Percentiles rank a stretch among this genome's conserved stretches.
Evolutionary conservation across 352 stramenopile species (phyloP).

Genomic region (Phytopythium aichiense): DNA sequence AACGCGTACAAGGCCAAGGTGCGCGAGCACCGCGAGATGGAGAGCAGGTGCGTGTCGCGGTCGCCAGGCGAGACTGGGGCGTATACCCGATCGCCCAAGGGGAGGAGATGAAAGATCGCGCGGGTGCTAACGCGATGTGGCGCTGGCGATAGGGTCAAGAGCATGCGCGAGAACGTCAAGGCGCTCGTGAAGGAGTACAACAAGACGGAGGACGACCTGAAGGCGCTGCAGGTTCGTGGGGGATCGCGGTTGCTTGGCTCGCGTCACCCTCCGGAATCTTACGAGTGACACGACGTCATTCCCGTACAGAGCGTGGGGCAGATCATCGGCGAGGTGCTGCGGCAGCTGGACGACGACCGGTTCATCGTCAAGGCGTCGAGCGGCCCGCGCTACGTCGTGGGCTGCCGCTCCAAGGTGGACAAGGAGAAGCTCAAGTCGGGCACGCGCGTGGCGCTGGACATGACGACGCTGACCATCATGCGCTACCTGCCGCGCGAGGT

Average conservation of each 20-base stretch:
- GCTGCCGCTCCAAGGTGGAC: slow-evolving; percentile 93
- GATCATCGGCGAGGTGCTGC: slow-evolving; percentile 99
- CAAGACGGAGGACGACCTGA: slow-evolving; percentile 99
- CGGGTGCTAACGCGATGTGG: not conserved
- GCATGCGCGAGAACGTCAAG: slow-evolving; percentile 95
- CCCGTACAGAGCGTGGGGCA: slow-evolving; percentile 93
- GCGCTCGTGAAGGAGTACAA: slow-evolving; percentile 95
- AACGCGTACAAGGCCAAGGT: slow-evolving; percentile 96
- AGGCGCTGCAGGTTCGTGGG: slow-evolving; percentile 78
- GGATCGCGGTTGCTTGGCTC: too few relatives aligned
- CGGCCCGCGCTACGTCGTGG: slow-evolving; percentile 98
- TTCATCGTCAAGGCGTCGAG: slow-evolving; percentile 99
- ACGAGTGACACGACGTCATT: not conserved
- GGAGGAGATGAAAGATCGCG: slow-evolving; percentile 4
- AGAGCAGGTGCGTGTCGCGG: slow-evolving; percentile 78
- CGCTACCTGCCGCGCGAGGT: slow-evolving; percentile 97
- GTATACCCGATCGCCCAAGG: not conserved
- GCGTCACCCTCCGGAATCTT: not conserved
- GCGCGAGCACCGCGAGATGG: slow-evolving; percentile 95
- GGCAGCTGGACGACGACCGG: slow-evolving; percentile 96
- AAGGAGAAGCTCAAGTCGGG: slow-evolving; percentile 96
- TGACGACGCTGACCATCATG: slow-evolving; percentile 99
- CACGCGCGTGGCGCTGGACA: slow-evolving; percentile 97
- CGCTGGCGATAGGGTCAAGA: slow-evolving; percentile 88
- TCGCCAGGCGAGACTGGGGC: not conserved